Evolutionary conservation across 2,329 filamentous ascomycete species (phyloP).

Genomic region (Colletotrichum shisoi): DNA sequence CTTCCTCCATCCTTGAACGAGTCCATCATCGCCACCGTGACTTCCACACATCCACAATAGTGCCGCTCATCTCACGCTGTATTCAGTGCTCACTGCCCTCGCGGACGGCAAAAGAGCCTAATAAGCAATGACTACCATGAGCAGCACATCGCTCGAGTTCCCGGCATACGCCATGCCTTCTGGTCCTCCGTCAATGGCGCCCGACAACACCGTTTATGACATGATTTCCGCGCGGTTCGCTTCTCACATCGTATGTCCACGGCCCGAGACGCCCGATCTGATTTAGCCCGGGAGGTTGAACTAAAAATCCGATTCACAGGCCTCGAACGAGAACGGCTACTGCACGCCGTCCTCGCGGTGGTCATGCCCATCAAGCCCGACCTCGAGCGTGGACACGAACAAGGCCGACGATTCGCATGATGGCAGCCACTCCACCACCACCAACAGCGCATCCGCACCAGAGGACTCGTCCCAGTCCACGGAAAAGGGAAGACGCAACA

Average conservation of each 20-base stretch:
- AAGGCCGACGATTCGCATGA: slow-evolving; percentile 29
- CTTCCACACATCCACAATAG: background rate
- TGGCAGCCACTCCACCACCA: slow-evolving; percentile 28
- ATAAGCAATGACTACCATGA: slow-evolving; percentile 4
- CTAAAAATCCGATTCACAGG: slow-evolving; percentile 9
- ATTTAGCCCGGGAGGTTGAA: background rate
- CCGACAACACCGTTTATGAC: slow-evolving; percentile 22
- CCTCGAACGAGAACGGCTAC: slow-evolving; percentile 27
- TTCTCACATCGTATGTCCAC: slow-evolving; percentile 23
- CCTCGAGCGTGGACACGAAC: slow-evolving; percentile 32
- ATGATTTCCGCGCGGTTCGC: slow-evolving; percentile 37
- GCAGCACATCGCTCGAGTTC: slow-evolving; percentile 19
- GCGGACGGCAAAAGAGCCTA: background rate
- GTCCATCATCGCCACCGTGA: slow-evolving; percentile 12
- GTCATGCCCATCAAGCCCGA: slow-evolving; percentile 34
- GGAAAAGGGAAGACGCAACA: slow-evolving; percentile 32
- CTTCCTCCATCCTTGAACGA: background rate
- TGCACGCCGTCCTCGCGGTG: slow-evolving; percentile 32
- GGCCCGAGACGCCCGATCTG: too few species aligned
- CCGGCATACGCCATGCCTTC: slow-evolving; percentile 22
- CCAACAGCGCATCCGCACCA: background rate
- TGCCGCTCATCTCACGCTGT: background rate
- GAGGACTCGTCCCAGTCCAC: slow-evolving; percentile 12
- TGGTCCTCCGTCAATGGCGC: slow-evolving; percentile 10
- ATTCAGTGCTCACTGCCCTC: background rate